A percentile compares a stretch with the other conserved stretches of the same genome.
phyloP scores from a whole-genome alignment of 2,329 filamentous ascomycete genomes.

The Venturia pyrina region DNA sequence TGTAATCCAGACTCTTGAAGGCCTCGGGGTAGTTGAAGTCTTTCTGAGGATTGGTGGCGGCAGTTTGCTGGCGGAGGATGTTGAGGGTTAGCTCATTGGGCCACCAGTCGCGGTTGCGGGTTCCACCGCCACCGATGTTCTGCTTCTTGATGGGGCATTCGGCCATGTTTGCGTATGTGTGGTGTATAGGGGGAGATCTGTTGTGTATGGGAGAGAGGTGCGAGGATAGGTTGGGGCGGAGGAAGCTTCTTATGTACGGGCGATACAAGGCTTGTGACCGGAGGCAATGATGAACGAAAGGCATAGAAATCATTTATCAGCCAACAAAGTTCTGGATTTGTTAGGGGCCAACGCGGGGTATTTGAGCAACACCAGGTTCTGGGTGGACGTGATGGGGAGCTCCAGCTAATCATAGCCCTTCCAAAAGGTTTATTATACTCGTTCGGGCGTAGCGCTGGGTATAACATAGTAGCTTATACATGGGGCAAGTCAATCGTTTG shows the following conservation, averaged over 20 bases:
- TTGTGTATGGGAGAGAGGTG: neutral
- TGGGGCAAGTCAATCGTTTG: neutral
- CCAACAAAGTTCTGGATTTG: neutral
- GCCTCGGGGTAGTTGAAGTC: constrained; percentile 64
- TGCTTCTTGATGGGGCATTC: constrained; percentile 7
- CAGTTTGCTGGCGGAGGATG: constrained; percentile 62
- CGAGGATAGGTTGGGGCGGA: neutral
- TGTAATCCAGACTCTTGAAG: constrained; percentile 63
- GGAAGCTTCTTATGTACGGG: neutral
- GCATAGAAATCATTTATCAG: neutral
- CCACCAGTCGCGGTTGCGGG: constrained; percentile 64
- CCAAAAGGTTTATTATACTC: neutral
- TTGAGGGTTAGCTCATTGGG: constrained; percentile 57
- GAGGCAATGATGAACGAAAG: neutral
- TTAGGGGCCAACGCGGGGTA: neutral
- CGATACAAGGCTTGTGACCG: neutral
- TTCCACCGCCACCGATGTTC: constrained; percentile 47
- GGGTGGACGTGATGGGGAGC: neutral
- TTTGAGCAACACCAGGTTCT: neutral
- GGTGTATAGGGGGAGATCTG: neutral
- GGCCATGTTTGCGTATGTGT: constrained; percentile 6
- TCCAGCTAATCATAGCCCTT: neutral
- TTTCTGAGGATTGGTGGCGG: constrained; percentile 51
- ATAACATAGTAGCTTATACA: neutral
- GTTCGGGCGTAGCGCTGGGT: neutral